Base-by-base conservation (phyloP, 2,329 filamentous ascomycete genomes). In the Pseudogymnoascus sp. region DNA sequence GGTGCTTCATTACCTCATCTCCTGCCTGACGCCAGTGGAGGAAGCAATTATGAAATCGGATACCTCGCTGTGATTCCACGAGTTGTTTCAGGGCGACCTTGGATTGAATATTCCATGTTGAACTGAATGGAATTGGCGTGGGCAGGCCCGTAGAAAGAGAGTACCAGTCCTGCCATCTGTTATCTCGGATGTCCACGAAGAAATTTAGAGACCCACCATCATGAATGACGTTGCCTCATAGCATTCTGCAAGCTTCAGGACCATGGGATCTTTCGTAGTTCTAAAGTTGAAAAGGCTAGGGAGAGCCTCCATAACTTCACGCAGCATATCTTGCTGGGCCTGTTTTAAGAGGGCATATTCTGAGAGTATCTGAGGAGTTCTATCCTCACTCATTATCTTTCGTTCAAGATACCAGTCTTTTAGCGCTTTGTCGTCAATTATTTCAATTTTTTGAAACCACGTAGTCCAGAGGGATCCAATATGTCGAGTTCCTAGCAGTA, bases 381-480 rank as follows among this genome's bases (percentile, higher is more conserved):
- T 23, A 23, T 23, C 21, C 21, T 23, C 21, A 23, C 21, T 23
- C 21, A 23, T 23, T 23, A 23, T 23, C 21, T 23, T 23, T 23
- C 21, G 36, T 65, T 65, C 68, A 10, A 75, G 70, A 69, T 80
- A 82, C 80, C 81, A 84, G 12, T 75, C 73, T 34, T 81, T 73
- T 6, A 83, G 75, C 40, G 81, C 79, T n/a, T 75, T 72, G 66
- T 83, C 81, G 44, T 78, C 76, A 28, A 83, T 72, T 5, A 75
- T 76, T 59, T 79, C 77, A 46, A 84, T 79, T 44, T 78, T 78
- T 62, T 77, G 73, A 65, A 80, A 78, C 84, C 84, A 87, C 2
- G 78, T 82, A 3, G 82, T 80, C 85, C 85, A 88, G 66, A 82
- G 79, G 21, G 80, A 80, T 38, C 79, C 80, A 5, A 84, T 78